A percentile compares a stretch with the other conserved stretches of the same genome.
Conservation (phyloP, 2,329 filamentous ascomycete species). For the Chlorencoelia australis region DNA sequence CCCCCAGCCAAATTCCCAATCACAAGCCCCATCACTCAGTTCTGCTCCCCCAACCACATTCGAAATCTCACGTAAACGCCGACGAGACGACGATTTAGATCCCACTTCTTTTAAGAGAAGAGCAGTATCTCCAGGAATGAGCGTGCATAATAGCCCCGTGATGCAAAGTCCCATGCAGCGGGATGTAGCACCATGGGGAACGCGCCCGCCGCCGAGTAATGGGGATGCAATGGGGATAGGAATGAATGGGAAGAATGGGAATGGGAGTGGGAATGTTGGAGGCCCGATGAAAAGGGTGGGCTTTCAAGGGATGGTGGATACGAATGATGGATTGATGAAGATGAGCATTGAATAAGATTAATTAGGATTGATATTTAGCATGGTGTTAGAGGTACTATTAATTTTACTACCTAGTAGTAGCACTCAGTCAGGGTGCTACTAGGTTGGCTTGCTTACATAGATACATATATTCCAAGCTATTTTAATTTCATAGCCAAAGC, state of each 20-base stretch:
- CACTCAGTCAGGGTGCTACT: too few species aligned
- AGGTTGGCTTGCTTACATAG: too few species aligned
- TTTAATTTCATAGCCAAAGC: too few species aligned
- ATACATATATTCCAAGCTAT: too few species aligned
- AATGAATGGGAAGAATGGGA: slow-evolving; percentile 27
- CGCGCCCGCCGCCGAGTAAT: slow-evolving; percentile 53
- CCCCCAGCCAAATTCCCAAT: slow-evolving; percentile 22
- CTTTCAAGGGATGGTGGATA: slow-evolving; percentile 88
- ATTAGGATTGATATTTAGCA: too few species aligned
- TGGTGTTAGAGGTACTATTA: too few species aligned
- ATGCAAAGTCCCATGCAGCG: slow-evolving; percentile 74
- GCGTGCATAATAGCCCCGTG: slow-evolving; percentile 80
- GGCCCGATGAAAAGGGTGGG: slow-evolving; percentile 51
- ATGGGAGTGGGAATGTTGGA: slow-evolving; percentile 31
- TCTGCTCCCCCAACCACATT: slow-evolving; percentile 54
- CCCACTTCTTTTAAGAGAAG: slow-evolving; percentile 79
- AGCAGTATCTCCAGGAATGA: slow-evolving; percentile 85
- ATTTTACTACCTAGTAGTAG: too few species aligned
- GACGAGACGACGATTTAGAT: slow-evolving; percentile 85
- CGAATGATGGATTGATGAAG: slow-evolving; percentile 90
- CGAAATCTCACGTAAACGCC: slow-evolving; percentile 70
- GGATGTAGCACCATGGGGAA: slow-evolving; percentile 63
- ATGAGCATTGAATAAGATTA: slow-evolving; percentile 94
- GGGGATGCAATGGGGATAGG: slow-evolving; percentile 36
- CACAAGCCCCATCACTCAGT: too few species aligned